Evolutionary conservation across 1,284 basidiomycete species (phyloP), one percentile per base, ranked within the genome.

Genomic region (Heterobasidion annosum): DNA sequence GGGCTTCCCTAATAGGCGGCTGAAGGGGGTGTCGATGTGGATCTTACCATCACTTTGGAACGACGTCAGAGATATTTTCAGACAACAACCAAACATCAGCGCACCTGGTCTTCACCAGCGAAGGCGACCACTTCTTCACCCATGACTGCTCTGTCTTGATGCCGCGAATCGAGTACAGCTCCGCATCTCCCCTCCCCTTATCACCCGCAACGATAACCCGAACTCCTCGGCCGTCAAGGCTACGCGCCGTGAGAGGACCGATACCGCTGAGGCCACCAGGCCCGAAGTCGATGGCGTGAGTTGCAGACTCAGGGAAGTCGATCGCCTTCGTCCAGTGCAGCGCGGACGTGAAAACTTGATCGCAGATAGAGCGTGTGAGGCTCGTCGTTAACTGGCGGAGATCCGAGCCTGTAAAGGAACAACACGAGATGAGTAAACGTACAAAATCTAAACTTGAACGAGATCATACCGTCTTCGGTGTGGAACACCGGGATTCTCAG

Each of bases 201-300:
- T 94, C 91, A 46, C 93, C 92, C 16, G 86, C 78, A 59, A 95
- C 82, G 59, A 98, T 79, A 53, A 95, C 83, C 52, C 93, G 85
- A 45, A 98, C 85, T 53, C 97, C 96, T 45, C 92, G 87, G 19
- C 96, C 96, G 65, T 97, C 93, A 49, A 95, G 77, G 70, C 93
- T 95, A 61, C 91, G 85, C 7, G 89, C 84, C 37, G 93, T 95
- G 51, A 98, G 78, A 54, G 89, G 86, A 50, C 95, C 95, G 63
- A 98, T 96, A 49, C 96, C 96, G 62, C 89, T 93, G 56, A 91
- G 68, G 34, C 95, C 95, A 59, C 96, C 96, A 1, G 96, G 93
- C 56, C 96, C 97, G 66, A 99, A 98, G 72, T 98, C 97, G 62
- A 99, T 74, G 6, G 92, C 88, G 69, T 99, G 96, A 3, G 96